phyloP scores from a whole-genome alignment of 352 stramenopile genomes.

The Phytopythium vexans region DNA sequence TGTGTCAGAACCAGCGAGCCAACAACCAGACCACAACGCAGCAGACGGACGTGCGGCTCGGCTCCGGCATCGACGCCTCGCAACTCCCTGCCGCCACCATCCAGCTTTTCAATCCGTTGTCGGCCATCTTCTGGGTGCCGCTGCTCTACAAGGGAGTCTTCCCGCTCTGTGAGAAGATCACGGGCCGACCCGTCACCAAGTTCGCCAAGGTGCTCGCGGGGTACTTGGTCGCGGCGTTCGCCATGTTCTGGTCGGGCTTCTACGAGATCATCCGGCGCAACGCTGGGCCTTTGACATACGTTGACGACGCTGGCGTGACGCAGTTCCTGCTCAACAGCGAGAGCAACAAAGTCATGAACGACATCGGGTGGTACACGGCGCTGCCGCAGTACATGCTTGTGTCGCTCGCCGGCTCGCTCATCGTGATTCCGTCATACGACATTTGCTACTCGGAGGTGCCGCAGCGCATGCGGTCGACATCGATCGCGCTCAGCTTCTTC shows the following conservation, averaged over 20 bases:
- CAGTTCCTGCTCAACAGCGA: slow-evolving; percentile 22
- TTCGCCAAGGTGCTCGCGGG: slow-evolving; percentile 29
- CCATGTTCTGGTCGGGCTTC: slow-evolving; percentile 27
- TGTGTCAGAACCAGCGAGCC: slow-evolving; percentile 52
- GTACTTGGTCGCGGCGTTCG: slow-evolving; percentile 23
- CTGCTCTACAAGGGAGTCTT: slow-evolving; percentile 33
- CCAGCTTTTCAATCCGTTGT: slow-evolving; percentile 43
- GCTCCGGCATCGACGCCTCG: slow-evolving; percentile 18
- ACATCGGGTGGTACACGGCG: slow-evolving; percentile 30
- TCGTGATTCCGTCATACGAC: slow-evolving; percentile 34
- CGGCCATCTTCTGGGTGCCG: slow-evolving; percentile 35
- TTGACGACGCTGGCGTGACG: slow-evolving; percentile 5
- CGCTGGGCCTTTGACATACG: slow-evolving; percentile 8
- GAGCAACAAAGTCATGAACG: slow-evolving; percentile 24
- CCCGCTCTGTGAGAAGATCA: slow-evolving; percentile 19
- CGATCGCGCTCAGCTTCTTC: slow-evolving; percentile 20
- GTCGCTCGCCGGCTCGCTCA: slow-evolving; percentile 25
- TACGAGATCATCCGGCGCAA: slow-evolving; percentile 24
- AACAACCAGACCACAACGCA: slow-evolving; percentile 70
- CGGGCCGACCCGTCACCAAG: slow-evolving; percentile 21
- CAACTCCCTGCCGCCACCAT: slow-evolving; percentile 48
- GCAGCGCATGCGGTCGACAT: slow-evolving; percentile 17
- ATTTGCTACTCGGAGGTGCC: slow-evolving; percentile 25
- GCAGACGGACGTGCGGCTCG: slow-evolving; percentile 53
- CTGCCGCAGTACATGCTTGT: slow-evolving; percentile 44